Evolutionary conservation across 1,284 basidiomycete species (phyloP).

Genomic region (Leccinum ponderosum): DNA sequence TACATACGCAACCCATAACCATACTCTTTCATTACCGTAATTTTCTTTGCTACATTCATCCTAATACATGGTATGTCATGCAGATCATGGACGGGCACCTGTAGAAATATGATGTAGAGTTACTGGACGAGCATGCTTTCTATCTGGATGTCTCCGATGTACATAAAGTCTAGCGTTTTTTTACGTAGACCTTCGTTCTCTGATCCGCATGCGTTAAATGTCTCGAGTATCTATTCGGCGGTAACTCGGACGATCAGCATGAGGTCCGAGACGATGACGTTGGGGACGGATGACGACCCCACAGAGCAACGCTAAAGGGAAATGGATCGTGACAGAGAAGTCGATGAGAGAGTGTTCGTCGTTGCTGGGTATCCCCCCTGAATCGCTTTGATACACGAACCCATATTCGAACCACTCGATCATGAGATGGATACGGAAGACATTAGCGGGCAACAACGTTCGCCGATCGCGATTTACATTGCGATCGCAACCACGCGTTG

Average conservation of each 20-base stretch:
- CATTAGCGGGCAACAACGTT: slow-evolving; percentile 63
- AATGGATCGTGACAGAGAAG: background rate
- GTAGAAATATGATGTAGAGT: too few relatives aligned
- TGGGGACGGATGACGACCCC: background rate
- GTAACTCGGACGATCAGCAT: background rate
- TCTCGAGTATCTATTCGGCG: background rate
- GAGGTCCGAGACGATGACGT: background rate
- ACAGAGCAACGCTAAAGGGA: background rate
- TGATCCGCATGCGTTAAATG: slow-evolving; percentile 1
- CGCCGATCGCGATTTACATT: slow-evolving; percentile 66
- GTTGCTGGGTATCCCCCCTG: background rate
- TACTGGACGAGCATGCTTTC: background rate
- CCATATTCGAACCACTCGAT: background rate
- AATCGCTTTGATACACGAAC: background rate
- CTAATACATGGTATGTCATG: slow-evolving; percentile 24
- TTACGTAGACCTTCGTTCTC: background rate
- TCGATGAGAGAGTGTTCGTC: background rate
- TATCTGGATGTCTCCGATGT: background rate
- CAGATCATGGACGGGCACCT: slow-evolving; percentile 10
- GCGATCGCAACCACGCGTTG: slow-evolving; percentile 67
- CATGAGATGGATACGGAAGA: slow-evolving; percentile 44
- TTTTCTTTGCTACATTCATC: slow-evolving; percentile 30
- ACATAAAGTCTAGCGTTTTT: background rate
- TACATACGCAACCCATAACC: slow-evolving; percentile 30
- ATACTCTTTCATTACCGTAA: slow-evolving; percentile 29